Base-by-base conservation (phyloP, 2,329 filamentous ascomycete species). In the Microcyclospora tardicrescens region DNA sequence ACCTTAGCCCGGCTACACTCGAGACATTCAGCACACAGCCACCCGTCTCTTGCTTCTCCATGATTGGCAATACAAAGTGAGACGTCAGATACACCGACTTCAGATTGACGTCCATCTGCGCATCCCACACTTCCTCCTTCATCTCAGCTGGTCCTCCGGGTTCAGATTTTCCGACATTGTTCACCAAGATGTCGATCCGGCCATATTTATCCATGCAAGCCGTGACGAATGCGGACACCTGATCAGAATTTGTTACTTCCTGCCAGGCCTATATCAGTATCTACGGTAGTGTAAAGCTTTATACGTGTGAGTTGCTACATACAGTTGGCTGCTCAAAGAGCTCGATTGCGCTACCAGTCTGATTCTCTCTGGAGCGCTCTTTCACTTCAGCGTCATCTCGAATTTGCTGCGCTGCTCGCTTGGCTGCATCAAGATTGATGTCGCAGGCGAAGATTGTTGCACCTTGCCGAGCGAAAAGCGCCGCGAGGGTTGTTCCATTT, bases 151-250 rank as follows among this genome's bases (percentile, higher is more conserved):
- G 66, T 24, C 63, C 62, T 0, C 72, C 72, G 0, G 64, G 66
- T 41, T 76, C 71, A 0, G 67, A 71, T 37, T 66, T 66, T 2
- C 75, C 75, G 2, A 77, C 74, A 37, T 77, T 77, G 45, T 75
- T 76, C 12, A 79, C 53, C 0, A 79, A 57, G 15, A 79, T 71
- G 44, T 79, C 75, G 38, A 77, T 69, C 5, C 69, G 64, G 8
- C 72, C 71, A 43, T 75, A 66, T 30, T 66, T 67, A 0, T 59
- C 51, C 13, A 73, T 49, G 33, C 72, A 75, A 0, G 65, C 63
- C 28, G 71, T 64, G 3, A 78, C 65, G 0, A 77, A 63, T 0
- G 53, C 52, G 43, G 72, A 68, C 50, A 76, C 72, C 12, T 70
- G 69, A 0, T 55, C 50, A 0, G 67, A 64, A 5, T 67, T 65